Conservation (phyloP, 371 early-diverging fungal species). For the Actinomucor elegans region DNA sequence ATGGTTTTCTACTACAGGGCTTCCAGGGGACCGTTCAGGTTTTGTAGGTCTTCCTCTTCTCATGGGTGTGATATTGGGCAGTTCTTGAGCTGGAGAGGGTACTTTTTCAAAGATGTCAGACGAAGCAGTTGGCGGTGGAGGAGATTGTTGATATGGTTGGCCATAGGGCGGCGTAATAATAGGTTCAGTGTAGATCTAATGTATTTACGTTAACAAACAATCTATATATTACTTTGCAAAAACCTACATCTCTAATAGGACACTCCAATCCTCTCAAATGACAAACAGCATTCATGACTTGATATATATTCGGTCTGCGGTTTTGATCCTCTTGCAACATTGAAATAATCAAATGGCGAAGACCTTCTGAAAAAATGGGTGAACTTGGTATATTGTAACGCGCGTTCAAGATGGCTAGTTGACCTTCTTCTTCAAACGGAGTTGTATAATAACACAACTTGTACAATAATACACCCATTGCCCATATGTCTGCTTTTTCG, state of each 20-base stretch:
- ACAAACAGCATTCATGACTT: constrained; percentile 68
- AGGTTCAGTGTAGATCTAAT: constrained; percentile 23
- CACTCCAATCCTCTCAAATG: constrained; percentile 67
- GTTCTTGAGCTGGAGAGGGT: constrained; percentile 37
- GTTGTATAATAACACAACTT: constrained; percentile 87
- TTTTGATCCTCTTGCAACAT: constrained; percentile 77
- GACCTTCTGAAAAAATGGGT: constrained; percentile 68
- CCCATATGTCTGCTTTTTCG: constrained; percentile 85
- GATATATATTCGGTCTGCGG: constrained; percentile 76
- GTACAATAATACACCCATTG: constrained; percentile 89
- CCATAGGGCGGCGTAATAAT: constrained; percentile 7
- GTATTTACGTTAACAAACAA: not conserved
- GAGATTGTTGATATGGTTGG: not conserved
- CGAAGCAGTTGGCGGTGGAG: not conserved
- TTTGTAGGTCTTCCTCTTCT: constrained; percentile 68
- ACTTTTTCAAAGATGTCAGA: constrained; percentile 40
- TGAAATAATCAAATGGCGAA: constrained; percentile 65
- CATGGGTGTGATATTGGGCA: constrained; percentile 66
- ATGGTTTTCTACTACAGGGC: not conserved
- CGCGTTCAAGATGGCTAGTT: constrained; percentile 85
- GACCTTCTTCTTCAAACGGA: constrained; percentile 90
- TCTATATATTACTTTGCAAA: not conserved
- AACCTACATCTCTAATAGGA: constrained; percentile 58
- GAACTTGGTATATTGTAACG: constrained; percentile 75
- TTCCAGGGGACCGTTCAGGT: constrained; percentile 10